Base-by-base conservation (phyloP, 306 rosid species). In the Purshia tridentata region DNA sequence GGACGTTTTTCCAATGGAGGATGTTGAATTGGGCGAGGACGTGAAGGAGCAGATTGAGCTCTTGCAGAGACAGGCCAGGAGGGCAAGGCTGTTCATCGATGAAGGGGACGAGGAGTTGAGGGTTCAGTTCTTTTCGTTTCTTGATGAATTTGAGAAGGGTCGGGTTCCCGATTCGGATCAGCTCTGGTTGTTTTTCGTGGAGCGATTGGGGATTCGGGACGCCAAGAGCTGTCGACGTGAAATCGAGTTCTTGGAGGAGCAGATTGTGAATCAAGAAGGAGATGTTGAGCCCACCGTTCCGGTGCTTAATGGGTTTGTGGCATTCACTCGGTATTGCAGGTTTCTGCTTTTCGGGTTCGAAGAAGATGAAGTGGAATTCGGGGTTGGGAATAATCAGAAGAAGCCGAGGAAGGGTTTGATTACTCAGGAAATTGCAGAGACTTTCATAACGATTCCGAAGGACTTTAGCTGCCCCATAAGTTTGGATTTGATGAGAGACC, bases 201-300 rank as follows among this genome's bases (percentile, higher is more conserved):
- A 84, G 8, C 78, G 84, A 48, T 78, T 93, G 85, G 69, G 68
- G 67, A 88, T 93, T 82, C 19, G 58, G 64, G 84, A 82, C 53
- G 92, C 98, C 0, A 82, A 74, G 78, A 83, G 88, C 73, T 93
- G 94, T 58, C 84, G 96, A 41, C 49, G 16, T 45, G 98, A 93
- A 77, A 85, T 91, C 76, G 98, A 91, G 84, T 88, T 80, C 40
- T 77, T 93, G 88, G 98, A 91, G 77, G 98, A 93, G 82, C 98
- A 89, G 86, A 93, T 93, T 84, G 90, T 89, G 41, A 93, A 91
- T 67, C 91, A 91, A 8, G 96, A 93, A 54, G 98, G 96, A 14
- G 97, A 93, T 64, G 73, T 89, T 62, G 98, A 93, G 76, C 98
- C 97, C 0, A 82, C 91, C 0, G 83, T 84, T 65, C 79, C 97